Conservation (phyloP, 2,329 filamentous ascomycete genomes). For the Cryphonectria radicalis region DNA sequence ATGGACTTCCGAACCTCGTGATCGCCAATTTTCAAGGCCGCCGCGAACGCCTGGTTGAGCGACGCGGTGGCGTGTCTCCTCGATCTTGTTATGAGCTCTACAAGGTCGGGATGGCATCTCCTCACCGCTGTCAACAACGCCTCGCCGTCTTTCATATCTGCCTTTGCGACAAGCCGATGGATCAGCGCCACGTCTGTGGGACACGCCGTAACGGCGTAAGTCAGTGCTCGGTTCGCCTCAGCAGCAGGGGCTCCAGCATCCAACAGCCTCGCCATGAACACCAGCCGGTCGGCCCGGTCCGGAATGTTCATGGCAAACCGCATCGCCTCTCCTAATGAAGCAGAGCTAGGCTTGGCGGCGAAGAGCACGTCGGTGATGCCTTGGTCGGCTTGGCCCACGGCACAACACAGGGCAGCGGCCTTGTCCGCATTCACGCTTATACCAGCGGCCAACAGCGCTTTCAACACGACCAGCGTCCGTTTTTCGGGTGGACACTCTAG, state of each 20-base stretch:
- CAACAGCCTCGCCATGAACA: slow-evolving; percentile 55
- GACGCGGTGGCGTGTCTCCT: slow-evolving; percentile 44
- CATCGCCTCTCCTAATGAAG: slow-evolving; percentile 54
- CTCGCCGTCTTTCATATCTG: slow-evolving; percentile 55
- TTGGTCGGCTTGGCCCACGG: slow-evolving; percentile 51
- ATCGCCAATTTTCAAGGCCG: slow-evolving; percentile 48
- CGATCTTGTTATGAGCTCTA: slow-evolving; percentile 47
- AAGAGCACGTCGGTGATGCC: slow-evolving; percentile 56
- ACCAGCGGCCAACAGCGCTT: slow-evolving; percentile 52
- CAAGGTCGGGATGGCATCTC: slow-evolving; percentile 49
- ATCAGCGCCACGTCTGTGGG: slow-evolving; percentile 55
- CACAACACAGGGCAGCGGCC: slow-evolving; percentile 54
- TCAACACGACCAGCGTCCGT: slow-evolving; percentile 49
- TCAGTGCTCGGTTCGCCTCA: slow-evolving; percentile 57
- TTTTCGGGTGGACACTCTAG: slow-evolving; percentile 43
- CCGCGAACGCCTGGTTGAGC: slow-evolving; percentile 48
- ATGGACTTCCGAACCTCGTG: slow-evolving; percentile 47
- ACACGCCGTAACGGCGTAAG: slow-evolving; percentile 53
- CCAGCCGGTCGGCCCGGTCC: slow-evolving; percentile 55
- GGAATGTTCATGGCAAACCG: slow-evolving; percentile 56
- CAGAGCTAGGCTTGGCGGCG: slow-evolving; percentile 43
- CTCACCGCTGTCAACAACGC: slow-evolving; percentile 52
- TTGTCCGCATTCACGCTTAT: slow-evolving; percentile 60
- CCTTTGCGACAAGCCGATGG: slow-evolving; percentile 47
- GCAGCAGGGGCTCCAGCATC: slow-evolving; percentile 51